Conservation (phyloP, 768 basidiomycete genomes). For the Gymnopilus junonius region DNA sequence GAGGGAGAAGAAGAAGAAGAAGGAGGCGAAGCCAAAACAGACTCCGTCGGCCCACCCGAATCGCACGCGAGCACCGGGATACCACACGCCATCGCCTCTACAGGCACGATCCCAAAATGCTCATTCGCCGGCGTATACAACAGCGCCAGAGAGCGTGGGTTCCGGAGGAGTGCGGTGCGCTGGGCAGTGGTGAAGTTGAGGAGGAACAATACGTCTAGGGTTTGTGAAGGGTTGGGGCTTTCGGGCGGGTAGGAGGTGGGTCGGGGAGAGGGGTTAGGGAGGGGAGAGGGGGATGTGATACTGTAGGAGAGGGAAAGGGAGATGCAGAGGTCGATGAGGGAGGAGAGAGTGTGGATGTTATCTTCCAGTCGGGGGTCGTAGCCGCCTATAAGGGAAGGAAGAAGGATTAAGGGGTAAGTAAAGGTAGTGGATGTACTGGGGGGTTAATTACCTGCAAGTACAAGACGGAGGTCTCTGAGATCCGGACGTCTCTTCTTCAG, state of each 20-base stretch:
- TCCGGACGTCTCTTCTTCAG: constrained; percentile 38
- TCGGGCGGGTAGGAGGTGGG: constrained; percentile 36
- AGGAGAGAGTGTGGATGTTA: constrained; percentile 71
- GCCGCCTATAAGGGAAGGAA: constrained; percentile 79
- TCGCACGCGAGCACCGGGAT: constrained; percentile 88
- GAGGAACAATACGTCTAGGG: constrained; percentile 81
- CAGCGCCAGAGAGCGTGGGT: constrained; percentile 68
- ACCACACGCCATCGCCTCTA: constrained; percentile 93
- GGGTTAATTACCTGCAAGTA: constrained; percentile 79
- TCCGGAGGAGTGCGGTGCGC: constrained; percentile 78
- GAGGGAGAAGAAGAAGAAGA: too few relatives aligned
- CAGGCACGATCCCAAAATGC: constrained; percentile 96
- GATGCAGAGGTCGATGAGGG: constrained; percentile 63
- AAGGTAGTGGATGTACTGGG: too few relatives aligned
- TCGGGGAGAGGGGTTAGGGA: too few relatives aligned
- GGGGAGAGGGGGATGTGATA: constrained; percentile 58
- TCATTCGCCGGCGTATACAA: constrained; percentile 96
- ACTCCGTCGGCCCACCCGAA: constrained; percentile 91
- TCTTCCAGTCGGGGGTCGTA: constrained; percentile 91
- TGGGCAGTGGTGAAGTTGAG: constrained; percentile 89
- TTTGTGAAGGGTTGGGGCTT: constrained; percentile 37
- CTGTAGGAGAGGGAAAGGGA: constrained; percentile 59
- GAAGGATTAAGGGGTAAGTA: too few relatives aligned
- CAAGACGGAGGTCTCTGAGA: constrained; percentile 58
- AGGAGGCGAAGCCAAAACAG: constrained; percentile 45